A percentile compares a stretch with the other conserved stretches of the same genome.
Evolutionary conservation across 495 filamentous ascomycete genomes (phyloP).

Genomic region (Talaromyces borbonicus): DNA sequence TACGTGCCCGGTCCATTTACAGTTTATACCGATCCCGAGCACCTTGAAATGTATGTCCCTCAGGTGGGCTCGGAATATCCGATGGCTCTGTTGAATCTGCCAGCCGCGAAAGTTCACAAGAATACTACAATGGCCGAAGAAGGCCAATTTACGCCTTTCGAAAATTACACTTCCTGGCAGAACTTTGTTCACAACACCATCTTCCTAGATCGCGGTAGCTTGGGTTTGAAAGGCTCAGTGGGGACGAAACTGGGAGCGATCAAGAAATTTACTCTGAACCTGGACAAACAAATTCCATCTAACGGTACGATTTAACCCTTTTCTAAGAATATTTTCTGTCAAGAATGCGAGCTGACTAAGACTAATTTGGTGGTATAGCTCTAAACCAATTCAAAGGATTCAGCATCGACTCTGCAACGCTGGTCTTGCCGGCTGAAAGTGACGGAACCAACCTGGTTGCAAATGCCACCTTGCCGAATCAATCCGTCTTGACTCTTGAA

Average conservation of each 20-base stretch:
- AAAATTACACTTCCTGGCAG: constrained; percentile 29
- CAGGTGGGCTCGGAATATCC: constrained; percentile 6
- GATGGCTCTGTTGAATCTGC: constrained; percentile 31
- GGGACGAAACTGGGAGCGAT: constrained; percentile 18
- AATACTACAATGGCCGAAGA: constrained; percentile 25
- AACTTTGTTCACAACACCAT: constrained; percentile 21
- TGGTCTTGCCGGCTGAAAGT: constrained; percentile 25
- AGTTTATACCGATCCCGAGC: not conserved
- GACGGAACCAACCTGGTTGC: constrained; percentile 27
- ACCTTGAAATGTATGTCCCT: constrained; percentile 5
- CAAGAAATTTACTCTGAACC: constrained; percentile 22
- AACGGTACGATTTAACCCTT: constrained; percentile 26
- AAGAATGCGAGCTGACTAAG: not conserved
- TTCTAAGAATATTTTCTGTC: constrained; percentile 3
- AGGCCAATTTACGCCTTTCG: constrained; percentile 25
- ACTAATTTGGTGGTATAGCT: constrained; percentile 10
- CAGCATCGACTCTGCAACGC: constrained; percentile 27
- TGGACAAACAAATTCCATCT: constrained; percentile 22
- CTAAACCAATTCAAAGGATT: constrained; percentile 35
- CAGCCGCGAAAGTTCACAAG: constrained; percentile 22
- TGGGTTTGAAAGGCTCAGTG: constrained; percentile 5
- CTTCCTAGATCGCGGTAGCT: not conserved
- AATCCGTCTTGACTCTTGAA: constrained; percentile 34
- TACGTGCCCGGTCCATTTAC: constrained; percentile 19
- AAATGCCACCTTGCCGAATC: constrained; percentile 33